Evolutionary conservation across 345 rosid species (phyloP), one percentile per base, ranked within the genome.

Genomic region (Hypericum perforatum): DNA sequence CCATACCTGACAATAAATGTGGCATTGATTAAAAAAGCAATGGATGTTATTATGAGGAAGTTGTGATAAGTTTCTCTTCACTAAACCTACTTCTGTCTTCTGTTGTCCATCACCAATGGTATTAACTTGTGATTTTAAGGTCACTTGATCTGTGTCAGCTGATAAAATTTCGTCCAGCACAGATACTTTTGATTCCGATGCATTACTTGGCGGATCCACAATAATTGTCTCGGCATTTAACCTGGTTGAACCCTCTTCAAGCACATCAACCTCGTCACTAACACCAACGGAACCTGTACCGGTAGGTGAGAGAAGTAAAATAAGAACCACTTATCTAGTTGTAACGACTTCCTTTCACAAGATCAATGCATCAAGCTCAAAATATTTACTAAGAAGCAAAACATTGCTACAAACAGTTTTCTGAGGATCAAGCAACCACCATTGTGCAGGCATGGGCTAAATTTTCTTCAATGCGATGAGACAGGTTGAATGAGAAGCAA

Each of bases 111-210:
- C 66, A 36, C 37, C 63, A 45, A 65, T 71, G 53, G 48, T 65
- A 56, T 37, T 61, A 52, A 54, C 57, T 64, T 64, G 76, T 54
- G 68, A 61, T 66, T 22, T 68, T 46, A 80, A 59, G 52, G 70
- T 37, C 49, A 66, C 50, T 43, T 54, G 67, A 58, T 68, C 81
- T 59, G 82, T 57, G 49, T 85, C 80, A 53, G 68, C 63, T 45
- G 86, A 75, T 60, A 91, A 69, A 70, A 91, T 79, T 71, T 87
- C 94, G 76, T 91, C 96, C 66, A 87, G 68, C 46, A 75, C 70
- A 48, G 85, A 75, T 61, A 65, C 42, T 49, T 71, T 82, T 64
- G 73, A 52, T 67, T 75, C 79, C 41, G 43, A 13, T 2, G 37
- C 65, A 51, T 38, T 54, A 54, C 60, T 68, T 45, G 42, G 32